Base-by-base conservation (phyloP, 805 yeast genomes). In the Kuraishia capsulata region DNA sequence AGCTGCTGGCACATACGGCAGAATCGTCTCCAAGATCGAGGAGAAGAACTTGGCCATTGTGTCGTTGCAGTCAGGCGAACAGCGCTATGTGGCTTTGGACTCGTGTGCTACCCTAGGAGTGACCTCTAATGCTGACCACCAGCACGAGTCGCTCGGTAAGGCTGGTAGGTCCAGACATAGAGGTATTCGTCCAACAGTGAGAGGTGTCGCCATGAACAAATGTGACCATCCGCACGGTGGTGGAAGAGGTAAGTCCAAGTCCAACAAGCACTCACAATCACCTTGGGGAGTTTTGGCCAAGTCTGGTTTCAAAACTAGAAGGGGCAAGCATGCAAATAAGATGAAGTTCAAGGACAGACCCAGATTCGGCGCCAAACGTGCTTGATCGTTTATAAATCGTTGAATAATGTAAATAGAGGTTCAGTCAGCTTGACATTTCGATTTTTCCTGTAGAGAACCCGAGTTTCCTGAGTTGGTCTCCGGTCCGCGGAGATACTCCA, bases 221-320 rank as follows among this genome's bases (percentile, higher is more conserved):
- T 77, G 80, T 57, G 97, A 92, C 63, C 98, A 92, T 69, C 98
- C 98, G 47, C 89, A 87, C 55, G 98, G 98, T 71, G 98, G 98
- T 81, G 98, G 98, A 67, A 81, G 98, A 73, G 98, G 98, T 76
- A 92, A 92, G 64, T 84, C 95, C 44, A 92, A 92, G 78, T 86
- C 96, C 46, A 89, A 90, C 65, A 90, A 87, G 67, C 73, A 83
- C 42, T 85, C 97, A 16, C 86, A 83, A 69, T 84, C 96, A 40
- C 94, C 94, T 59, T 90, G 97, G 96, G 98, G 98, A 53, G 81
- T 80, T 43, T 62, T 83, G 54, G 81, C 90, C 31, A 90, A 90
- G 73, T 94, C 92, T 61, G 82, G 86, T 40, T 89, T 78, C 68
- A 89, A 87, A 76, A 92, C 97, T 13, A 81, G 98, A 66, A 78